phyloP scores from a whole-genome alignment of 2,329 filamentous ascomycete genomes.

The Knoxdaviesia proteae region DNA sequence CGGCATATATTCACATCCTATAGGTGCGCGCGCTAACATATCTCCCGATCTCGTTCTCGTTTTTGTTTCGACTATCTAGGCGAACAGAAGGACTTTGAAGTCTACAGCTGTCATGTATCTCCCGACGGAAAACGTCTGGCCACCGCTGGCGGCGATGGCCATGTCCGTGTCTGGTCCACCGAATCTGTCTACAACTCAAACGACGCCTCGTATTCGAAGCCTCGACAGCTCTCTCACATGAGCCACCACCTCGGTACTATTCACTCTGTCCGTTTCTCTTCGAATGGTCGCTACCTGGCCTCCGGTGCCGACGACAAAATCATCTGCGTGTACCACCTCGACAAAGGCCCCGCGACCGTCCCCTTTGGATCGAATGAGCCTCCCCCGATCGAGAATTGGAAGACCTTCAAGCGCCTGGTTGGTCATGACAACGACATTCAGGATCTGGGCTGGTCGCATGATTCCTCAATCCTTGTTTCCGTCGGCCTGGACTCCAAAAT shows the following conservation, averaged over 20 bases:
- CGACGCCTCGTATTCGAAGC: slow-evolving; percentile 49
- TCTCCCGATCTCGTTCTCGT: not conserved
- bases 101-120: slow-evolving; percentile 95
- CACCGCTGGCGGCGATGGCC: slow-evolving; percentile 89
- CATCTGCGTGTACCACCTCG: slow-evolving; percentile 87
- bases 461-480: slow-evolving; percentile 87
- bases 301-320: slow-evolving; percentile 98
- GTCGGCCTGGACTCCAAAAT: slow-evolving; percentile 95
- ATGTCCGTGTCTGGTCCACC: slow-evolving; percentile 94
- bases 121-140: slow-evolving; percentile 82
- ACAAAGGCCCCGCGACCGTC: slow-evolving; percentile 58
- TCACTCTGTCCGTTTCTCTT: slow-evolving; percentile 89
- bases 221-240: slow-evolving; percentile 90
- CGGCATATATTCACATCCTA: no score
- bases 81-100: slow-evolving; percentile 95
- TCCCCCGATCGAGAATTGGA: slow-evolving; percentile 93
- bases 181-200: slow-evolving; percentile 74
- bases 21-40: not conserved
- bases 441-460: slow-evolving; percentile 89
- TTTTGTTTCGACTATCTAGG: slow-evolving; percentile 13
- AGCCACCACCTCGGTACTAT: slow-evolving; percentile 97
- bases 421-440: slow-evolving; percentile 98
- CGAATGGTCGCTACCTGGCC: slow-evolving; percentile 84
- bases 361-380: slow-evolving; percentile 78
- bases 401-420: slow-evolving; percentile 77